phyloP scores from a whole-genome alignment of 169 alveolate genomes.

The Plasmodium falciparum region DNA sequence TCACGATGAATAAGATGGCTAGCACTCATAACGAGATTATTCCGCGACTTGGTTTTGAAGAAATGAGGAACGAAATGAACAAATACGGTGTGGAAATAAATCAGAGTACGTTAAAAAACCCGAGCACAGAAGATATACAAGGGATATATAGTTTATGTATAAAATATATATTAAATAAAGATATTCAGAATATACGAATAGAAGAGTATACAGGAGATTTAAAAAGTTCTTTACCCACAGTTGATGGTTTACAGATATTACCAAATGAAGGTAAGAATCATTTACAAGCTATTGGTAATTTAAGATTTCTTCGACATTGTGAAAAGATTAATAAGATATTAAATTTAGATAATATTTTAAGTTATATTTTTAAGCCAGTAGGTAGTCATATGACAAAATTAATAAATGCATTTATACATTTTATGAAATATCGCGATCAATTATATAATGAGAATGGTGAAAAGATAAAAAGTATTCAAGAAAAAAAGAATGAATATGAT shows the following conservation, averaged over 20 bases:
- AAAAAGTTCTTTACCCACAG: constrained; percentile 69
- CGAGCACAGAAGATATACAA: constrained; percentile 74
- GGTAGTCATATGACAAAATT: constrained; percentile 64
- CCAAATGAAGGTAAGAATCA: constrained; percentile 76
- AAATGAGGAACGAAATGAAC: constrained; percentile 59
- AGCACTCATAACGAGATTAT: constrained; percentile 20
- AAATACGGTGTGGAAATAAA: constrained; percentile 72
- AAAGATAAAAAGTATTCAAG: constrained; percentile 39
- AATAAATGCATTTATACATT: constrained; percentile 63
- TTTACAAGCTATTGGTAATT: constrained; percentile 74
- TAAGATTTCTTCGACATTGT: constrained; percentile 69
- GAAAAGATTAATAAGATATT: constrained; percentile 57
- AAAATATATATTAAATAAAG: constrained; percentile 74
- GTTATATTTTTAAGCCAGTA: constrained; percentile 69
- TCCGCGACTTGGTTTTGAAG: constrained; percentile 55
- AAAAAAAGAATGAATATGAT: constrained; percentile 26
- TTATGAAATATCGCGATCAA: constrained; percentile 64
- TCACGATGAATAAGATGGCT: too few relatives aligned
- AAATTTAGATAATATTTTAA: constrained; percentile 46
- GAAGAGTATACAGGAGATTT: constrained; percentile 75
- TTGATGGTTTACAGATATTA: constrained; percentile 60
- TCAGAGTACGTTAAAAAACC: constrained; percentile 54
- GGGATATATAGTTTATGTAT: constrained; percentile 75
- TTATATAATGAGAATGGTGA: constrained; percentile 56
- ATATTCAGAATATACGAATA: constrained; percentile 67